Conservation (phyloP, 345 rosid genomes). For the Luvunga scandens region DNA sequence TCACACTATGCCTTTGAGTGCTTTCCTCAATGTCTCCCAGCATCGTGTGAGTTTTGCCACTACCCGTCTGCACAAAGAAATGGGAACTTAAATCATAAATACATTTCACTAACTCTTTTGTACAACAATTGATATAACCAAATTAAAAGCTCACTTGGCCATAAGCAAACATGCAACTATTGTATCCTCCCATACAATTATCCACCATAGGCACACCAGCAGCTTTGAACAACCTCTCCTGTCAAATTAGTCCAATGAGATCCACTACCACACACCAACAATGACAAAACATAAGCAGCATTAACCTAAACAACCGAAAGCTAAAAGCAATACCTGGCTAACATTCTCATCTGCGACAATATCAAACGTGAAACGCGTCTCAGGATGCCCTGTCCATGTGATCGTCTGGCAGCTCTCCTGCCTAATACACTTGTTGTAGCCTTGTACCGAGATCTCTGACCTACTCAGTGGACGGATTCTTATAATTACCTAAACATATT, state of each 20-base stretch:
- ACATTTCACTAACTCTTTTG: not conserved
- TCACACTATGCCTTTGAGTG: slow-evolving; percentile 88
- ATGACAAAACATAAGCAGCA: not conserved
- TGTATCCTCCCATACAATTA: slow-evolving; percentile 91
- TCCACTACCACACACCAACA: slow-evolving; percentile 3
- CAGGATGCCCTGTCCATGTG: slow-evolving; percentile 91
- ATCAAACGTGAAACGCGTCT: slow-evolving; percentile 90
- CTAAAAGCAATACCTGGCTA: slow-evolving; percentile 56
- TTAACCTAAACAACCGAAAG: not conserved
- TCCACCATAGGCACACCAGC: slow-evolving; percentile 99
- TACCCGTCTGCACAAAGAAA: slow-evolving; percentile 69
- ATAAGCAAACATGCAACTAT: slow-evolving; percentile 99
- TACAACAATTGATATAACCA: not conserved
- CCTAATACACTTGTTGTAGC: slow-evolving; percentile 67
- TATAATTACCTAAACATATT: slow-evolving; percentile 65
- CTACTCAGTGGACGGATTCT: slow-evolving; percentile 84
- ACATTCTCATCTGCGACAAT: slow-evolving; percentile 87
- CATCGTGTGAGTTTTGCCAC: slow-evolving; percentile 99
- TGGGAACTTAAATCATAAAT: not conserved
- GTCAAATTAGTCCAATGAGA: slow-evolving; percentile 16
- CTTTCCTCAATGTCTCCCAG: slow-evolving; percentile 99
- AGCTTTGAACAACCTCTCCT: slow-evolving; percentile 88
- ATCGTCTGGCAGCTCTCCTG: slow-evolving; percentile 84
- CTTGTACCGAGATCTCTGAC: slow-evolving; percentile 82
- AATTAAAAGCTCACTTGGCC: slow-evolving; percentile 66